These are phyloP conservation scores for Leccinum boreale DNA, from an alignment of 768 basidiomycete genomes.

Conservation along the genomic window DNA sequence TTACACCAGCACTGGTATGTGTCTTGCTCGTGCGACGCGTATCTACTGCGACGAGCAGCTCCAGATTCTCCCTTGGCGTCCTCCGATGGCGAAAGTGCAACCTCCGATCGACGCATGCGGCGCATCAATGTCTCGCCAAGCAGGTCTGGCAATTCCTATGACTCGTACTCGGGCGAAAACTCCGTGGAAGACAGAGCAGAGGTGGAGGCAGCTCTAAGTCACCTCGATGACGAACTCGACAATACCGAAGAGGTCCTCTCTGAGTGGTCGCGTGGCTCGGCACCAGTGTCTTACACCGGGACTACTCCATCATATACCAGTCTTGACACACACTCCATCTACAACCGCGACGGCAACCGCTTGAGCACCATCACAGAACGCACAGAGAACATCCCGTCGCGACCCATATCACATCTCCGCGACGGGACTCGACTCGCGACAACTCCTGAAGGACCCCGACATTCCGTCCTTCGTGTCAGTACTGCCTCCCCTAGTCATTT, in stretches of 20 bases:
- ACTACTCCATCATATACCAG: conserved; percentile 33
- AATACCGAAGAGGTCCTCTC: conserved; percentile 63
- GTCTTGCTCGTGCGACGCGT: neutral
- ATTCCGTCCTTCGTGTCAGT: conserved; percentile 42
- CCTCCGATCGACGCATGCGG: conserved; percentile 47
- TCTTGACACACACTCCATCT: conserved; percentile 36
- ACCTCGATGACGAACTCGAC: conserved; percentile 65
- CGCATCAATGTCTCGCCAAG: conserved; percentile 55
- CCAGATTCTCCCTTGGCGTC: conserved; percentile 47
- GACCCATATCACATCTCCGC: conserved; percentile 50
- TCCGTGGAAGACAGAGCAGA: conserved; percentile 46
- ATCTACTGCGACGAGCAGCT: conserved; percentile 3
- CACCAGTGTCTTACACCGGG: conserved; percentile 30
- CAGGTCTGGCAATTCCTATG: conserved; percentile 35
- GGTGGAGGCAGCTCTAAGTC: conserved; percentile 65
- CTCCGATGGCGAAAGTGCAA: conserved; percentile 44
- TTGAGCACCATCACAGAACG: conserved; percentile 78
- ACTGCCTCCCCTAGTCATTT: conserved; percentile 35
- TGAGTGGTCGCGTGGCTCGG: conserved; percentile 56
- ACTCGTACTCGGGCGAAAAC: conserved; percentile 59
- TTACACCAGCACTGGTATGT: conserved; percentile 53
- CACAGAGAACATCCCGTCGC: conserved; percentile 63
- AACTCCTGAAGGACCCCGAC: conserved; percentile 44
- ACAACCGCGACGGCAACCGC: conserved; percentile 43
- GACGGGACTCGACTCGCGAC: conserved; percentile 32